Percentiles rank a stretch among this genome's conserved stretches.
Evolutionary conservation across 495 filamentous ascomycete genomes (phyloP).

Genomic region (Penicillium daleae): DNA sequence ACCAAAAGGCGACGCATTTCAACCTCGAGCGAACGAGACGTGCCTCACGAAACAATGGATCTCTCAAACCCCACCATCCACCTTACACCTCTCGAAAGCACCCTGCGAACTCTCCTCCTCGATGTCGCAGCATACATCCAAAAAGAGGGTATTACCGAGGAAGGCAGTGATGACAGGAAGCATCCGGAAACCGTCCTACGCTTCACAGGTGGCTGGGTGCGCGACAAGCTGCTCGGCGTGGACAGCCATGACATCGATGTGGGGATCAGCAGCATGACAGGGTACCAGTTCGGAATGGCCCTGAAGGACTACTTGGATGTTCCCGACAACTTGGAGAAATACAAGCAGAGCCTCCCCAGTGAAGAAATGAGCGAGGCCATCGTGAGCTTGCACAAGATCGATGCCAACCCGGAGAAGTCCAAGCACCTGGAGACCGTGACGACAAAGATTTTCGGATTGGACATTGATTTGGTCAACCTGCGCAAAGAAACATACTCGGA

Average conservation of each 20-base stretch:
- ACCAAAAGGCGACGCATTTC: constrained; percentile 44
- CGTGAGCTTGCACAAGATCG: constrained; percentile 70
- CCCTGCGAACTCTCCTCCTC: constrained; percentile 70
- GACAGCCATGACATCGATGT: constrained; percentile 91
- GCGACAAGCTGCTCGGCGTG: constrained; percentile 87
- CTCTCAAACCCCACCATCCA: constrained; percentile 48
- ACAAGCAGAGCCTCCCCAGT: constrained; percentile 37
- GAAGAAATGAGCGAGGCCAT: constrained; percentile 44
- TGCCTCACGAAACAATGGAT: constrained; percentile 27
- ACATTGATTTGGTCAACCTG: constrained; percentile 93
- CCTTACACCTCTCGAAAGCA: constrained; percentile 68
- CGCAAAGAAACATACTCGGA: constrained; percentile 87
- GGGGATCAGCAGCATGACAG: constrained; percentile 93
- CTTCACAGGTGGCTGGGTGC: constrained; percentile 98
- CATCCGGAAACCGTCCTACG: constrained; percentile 58
- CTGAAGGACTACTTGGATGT: constrained; percentile 62
- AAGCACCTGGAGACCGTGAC: constrained; percentile 96
- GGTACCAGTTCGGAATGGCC: constrained; percentile 74
- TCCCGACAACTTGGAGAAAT: constrained; percentile 58
- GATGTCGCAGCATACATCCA: constrained; percentile 74
- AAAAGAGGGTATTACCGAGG: constrained; percentile 47
- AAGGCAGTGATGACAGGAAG: constrained; percentile 30
- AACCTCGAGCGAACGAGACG: constrained; percentile 18
- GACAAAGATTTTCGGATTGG: constrained; percentile 80
- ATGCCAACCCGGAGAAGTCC: constrained; percentile 92